These are phyloP conservation scores for Moringa oleifera DNA, from an alignment of 345 rosid genomes.

Conservation along the genomic window DNA sequence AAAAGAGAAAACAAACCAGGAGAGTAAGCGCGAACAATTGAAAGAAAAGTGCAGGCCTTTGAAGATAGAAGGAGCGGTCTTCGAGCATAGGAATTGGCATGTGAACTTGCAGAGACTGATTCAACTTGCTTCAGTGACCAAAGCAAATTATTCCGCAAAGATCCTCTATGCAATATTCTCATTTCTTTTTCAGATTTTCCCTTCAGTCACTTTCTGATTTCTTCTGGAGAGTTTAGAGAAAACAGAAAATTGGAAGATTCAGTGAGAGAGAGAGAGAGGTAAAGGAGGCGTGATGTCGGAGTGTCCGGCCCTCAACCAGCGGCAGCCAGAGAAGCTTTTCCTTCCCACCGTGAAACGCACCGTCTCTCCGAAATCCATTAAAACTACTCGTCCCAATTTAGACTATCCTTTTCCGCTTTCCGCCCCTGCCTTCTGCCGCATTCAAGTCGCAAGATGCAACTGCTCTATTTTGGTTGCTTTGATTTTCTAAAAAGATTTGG, in stretches of 20 bases:
- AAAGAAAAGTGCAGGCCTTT: constrained; percentile 10
- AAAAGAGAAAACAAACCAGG: constrained; percentile 25
- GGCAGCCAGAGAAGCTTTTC: not conserved
- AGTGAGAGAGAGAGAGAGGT: not conserved
- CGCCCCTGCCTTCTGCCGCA: too few relatives aligned
- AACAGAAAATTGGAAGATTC: too few relatives aligned
- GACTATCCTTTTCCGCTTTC: too few relatives aligned
- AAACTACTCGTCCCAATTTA: too few relatives aligned
- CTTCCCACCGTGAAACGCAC: too few relatives aligned
- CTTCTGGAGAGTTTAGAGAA: not conserved
- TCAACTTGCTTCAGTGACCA: constrained; percentile 21
- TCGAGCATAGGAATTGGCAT: constrained; percentile 1
- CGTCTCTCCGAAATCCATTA: too few relatives aligned
- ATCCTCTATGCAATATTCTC: constrained; percentile 20
- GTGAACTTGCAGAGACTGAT: constrained; percentile 20
- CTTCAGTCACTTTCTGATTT: not conserved
- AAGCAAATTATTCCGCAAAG: constrained; percentile 14
- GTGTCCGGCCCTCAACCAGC: not conserved
- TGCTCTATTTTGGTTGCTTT: too few relatives aligned
- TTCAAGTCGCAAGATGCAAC: too few relatives aligned
- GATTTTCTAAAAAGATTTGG: too few relatives aligned
- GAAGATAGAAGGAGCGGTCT: constrained; percentile 20
- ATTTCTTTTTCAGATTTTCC: constrained; percentile 1
- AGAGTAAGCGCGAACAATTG: constrained; percentile 31
- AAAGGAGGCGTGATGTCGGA: not conserved